A percentile compares a stretch with the other conserved stretches of the same genome.
Conservation (phyloP, 352 stramenopile species). For the Globisporangium solare region DNA sequence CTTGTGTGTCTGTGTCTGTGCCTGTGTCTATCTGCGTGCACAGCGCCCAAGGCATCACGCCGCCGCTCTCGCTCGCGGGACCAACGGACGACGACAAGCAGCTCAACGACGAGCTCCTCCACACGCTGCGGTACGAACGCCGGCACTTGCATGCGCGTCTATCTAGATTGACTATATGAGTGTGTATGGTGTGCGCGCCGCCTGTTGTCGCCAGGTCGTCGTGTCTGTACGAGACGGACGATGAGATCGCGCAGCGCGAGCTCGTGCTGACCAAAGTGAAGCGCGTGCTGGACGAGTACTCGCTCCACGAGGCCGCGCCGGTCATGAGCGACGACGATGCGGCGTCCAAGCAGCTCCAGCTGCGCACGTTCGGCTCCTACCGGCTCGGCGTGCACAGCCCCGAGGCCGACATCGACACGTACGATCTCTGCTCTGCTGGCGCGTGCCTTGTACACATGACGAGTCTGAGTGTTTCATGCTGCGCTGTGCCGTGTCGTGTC, state of each 20-base stretch:
- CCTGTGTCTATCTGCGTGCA: not conserved
- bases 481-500: too few relatives aligned
- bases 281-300: slow-evolving; percentile 71
- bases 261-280: slow-evolving; percentile 59
- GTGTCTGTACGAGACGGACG: slow-evolving; percentile 69
- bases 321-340: slow-evolving; percentile 45
- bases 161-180: too few relatives aligned
- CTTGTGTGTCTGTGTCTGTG: not conserved
- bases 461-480: not conserved
- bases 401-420: slow-evolving; percentile 87
- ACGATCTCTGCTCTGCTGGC: slow-evolving; percentile 6
- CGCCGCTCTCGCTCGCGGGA: slow-evolving; percentile 63
- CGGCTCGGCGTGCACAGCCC: slow-evolving; percentile 80
- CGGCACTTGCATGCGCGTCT: too few relatives aligned
- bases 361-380: slow-evolving; percentile 92
- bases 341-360: slow-evolving; percentile 34
- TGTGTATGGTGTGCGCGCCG: too few relatives aligned
- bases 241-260: slow-evolving; percentile 61
- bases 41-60: slow-evolving; percentile 21
- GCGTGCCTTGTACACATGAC: not conserved
- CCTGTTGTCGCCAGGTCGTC: too few relatives aligned
- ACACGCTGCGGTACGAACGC: slow-evolving; percentile 43
- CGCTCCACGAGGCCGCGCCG: slow-evolving; percentile 52
- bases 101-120: slow-evolving; percentile 61
- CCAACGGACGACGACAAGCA: slow-evolving; percentile 62